A percentile compares a stretch with the other conserved stretches of the same genome.
Conservation (phyloP, 768 basidiomycete genomes). For the Tricholoma terreum region DNA sequence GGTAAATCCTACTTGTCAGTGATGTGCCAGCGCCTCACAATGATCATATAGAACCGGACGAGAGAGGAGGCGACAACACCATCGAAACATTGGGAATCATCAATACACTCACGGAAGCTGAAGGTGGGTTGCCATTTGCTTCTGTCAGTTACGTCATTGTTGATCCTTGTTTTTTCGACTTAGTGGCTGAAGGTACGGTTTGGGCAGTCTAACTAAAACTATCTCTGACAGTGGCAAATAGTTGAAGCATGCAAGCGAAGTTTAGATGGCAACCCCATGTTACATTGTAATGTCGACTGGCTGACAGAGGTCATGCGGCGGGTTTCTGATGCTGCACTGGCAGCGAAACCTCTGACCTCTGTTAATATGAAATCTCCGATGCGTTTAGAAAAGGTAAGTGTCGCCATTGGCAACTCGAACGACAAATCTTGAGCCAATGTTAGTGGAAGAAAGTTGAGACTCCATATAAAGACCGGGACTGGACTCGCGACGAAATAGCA, state of each 20-base stretch:
- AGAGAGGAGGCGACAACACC: slow-evolving; percentile 65
- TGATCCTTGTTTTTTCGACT: slow-evolving; percentile 15
- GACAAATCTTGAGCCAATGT: slow-evolving; percentile 1
- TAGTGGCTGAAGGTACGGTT: slow-evolving; percentile 53
- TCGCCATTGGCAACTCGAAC: background rate
- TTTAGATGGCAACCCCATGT: slow-evolving; percentile 49
- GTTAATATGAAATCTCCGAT: slow-evolving; percentile 61
- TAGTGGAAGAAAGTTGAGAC: slow-evolving; percentile 71
- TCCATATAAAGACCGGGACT: slow-evolving; percentile 65
- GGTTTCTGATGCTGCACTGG: slow-evolving; percentile 64
- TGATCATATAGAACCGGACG: slow-evolving; percentile 52
- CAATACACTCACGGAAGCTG: slow-evolving; percentile 58
- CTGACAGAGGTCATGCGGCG: slow-evolving; percentile 72
- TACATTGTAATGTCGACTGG: slow-evolving; percentile 74
- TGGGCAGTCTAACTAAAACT: background rate
- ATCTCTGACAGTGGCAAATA: slow-evolving; percentile 24
- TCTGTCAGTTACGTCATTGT: slow-evolving; percentile 20
- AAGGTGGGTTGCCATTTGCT: slow-evolving; percentile 49
- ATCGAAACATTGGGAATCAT: slow-evolving; percentile 69
- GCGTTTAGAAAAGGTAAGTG: slow-evolving; percentile 61
- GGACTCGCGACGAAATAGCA: slow-evolving; percentile 64
- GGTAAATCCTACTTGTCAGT: slow-evolving; percentile 26
- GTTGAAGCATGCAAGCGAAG: slow-evolving; percentile 65
- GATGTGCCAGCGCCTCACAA: background rate
- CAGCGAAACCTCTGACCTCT: slow-evolving; percentile 52